Base-by-base conservation (phyloP, 208 protist species). In the Wallacemonas rigidus region DNA sequence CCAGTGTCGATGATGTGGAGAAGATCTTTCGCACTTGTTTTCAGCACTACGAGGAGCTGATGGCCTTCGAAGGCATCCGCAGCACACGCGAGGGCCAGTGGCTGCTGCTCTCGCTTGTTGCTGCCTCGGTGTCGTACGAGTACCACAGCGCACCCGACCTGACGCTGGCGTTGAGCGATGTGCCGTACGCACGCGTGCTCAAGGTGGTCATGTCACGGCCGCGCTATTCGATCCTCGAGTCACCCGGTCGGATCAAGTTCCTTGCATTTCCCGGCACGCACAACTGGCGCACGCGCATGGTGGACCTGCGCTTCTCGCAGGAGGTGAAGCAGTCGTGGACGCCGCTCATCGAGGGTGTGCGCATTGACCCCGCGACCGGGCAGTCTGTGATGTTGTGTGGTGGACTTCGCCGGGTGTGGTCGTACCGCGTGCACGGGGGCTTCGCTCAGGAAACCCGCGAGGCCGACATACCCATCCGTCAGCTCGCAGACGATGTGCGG, bases 201-300 rank as follows among this genome's bases (percentile, higher is more conserved):
- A 80, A 79, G 58, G 40, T 95, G 4, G 41, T 73, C 41, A 63
- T 71, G 50, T 60, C 75, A 9, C 69, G 50, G 5, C 72, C 86
- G 50, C 79, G 82, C 41, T 95, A 87, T 75, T 90, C 84, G 9
- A 72, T 95, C 5, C 67, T 95, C 26, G 88, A 90, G 69, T 87
- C 79, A 1, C 86, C 90, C 15, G 88, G 82, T 2, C 73, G 85
- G 26, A 79, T 91, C 41, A 91, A 88, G 78, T 92, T 86, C 71
- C 80, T 95, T 35, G 72, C 90, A 35, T 91, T 95, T 50, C 87
- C 90, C 3, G 90, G 90, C 67, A 92, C 90, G 45, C 88, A 95
- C 78, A 86, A 95, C 79, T 88, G 77, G 79, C 86, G 88, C 11
- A 95, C 90, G 53, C 69, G 77, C 48, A 65, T 79, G 55, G 79